Evolutionary conservation across 192 early-diverging fungal genomes (phyloP), one percentile per base, ranked within the genome.

Genomic region (Chytriomyces sp.): DNA sequence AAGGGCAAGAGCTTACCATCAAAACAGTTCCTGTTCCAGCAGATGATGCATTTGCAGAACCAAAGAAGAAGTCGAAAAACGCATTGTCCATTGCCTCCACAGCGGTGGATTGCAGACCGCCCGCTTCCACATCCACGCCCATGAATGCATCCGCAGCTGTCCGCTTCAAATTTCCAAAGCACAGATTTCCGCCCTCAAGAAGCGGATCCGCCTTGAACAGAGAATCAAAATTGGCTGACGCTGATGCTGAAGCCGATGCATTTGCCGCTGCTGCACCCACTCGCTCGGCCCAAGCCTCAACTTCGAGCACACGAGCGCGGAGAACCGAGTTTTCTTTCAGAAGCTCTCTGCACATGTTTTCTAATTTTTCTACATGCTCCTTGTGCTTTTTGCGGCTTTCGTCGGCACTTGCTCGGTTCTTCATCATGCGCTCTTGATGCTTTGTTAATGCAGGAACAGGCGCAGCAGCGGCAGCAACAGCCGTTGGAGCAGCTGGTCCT

Each of bases 351-450:
- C 91, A 87, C 6, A 83, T 81, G 26, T 81, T 79, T 50, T 89
- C 90, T 59, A 96, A 74, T 53, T 89, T 79, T 61, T 85, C 87
- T 67, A 95, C 78, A 65, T 96, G 94, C 61, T 96, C 95, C 50
- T 94, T 88, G 83, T 97, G 96, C 61, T 95, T 89, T 83, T 95
- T 96, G 48, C 96, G 89, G 13, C 92, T 94, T 67, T 93, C 80
- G 48, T 95, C 82, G 10, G 96, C 96, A 0, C 94, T 93, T 5
- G 93, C 94, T 11, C 96, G 90, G 83, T 97, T 97, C 85, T 96
- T 96, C 66, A 97, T 94, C 72, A 97, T 79, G 45, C 96, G 86
- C 71, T 94, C 92, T 77, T 94, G 92, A 28, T 92, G 87, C 81
- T 96, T 97, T 45, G 88, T 85, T 49, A 88, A 81, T 77, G 71